Percentiles rank a stretch among this genome's conserved stretches.
Evolutionary conservation across 202 grass and related monocot species (phyloP).

Genomic region (Bolboschoenoplectus hybrid): DNA sequence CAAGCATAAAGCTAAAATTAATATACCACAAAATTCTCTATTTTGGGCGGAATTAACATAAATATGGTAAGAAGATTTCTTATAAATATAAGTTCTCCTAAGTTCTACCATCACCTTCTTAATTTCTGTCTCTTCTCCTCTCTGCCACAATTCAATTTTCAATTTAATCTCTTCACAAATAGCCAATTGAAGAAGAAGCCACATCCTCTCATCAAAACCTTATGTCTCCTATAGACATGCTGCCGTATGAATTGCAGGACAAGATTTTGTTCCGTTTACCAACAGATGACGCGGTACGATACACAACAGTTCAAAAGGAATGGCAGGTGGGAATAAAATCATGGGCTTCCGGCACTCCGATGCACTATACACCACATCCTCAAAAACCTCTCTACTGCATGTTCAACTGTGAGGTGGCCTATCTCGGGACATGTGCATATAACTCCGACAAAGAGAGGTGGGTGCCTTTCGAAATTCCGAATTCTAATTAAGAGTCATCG

Average conservation of each 20-base stretch:
- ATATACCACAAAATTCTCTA: too few relatives aligned
- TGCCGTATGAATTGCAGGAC: not conserved
- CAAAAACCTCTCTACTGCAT: not conserved
- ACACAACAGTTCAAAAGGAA: not conserved
- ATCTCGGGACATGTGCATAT: not conserved
- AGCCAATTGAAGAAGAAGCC: not conserved
- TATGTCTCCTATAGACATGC: not conserved
- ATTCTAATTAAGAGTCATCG: not conserved
- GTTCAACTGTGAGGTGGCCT: not conserved
- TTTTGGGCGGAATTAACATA: too few relatives aligned
- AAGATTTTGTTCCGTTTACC: not conserved
- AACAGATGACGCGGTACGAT: not conserved
- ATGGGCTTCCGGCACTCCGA: not conserved
- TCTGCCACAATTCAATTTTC: not conserved
- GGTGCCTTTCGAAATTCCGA: not conserved
- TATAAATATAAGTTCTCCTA: not conserved
- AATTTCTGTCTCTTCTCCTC: not conserved
- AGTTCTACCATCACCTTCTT: not conserved
- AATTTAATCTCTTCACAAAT: not conserved
- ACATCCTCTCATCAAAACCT: not conserved
- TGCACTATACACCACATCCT: not conserved
- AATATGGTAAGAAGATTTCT: not conserved
- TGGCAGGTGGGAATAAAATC: not conserved
- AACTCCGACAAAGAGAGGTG: not conserved
- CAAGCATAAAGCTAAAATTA: too few relatives aligned